Evolutionary conservation across 495 filamentous ascomycete genomes (phyloP).

Genomic region (Penicillium parvum): DNA sequence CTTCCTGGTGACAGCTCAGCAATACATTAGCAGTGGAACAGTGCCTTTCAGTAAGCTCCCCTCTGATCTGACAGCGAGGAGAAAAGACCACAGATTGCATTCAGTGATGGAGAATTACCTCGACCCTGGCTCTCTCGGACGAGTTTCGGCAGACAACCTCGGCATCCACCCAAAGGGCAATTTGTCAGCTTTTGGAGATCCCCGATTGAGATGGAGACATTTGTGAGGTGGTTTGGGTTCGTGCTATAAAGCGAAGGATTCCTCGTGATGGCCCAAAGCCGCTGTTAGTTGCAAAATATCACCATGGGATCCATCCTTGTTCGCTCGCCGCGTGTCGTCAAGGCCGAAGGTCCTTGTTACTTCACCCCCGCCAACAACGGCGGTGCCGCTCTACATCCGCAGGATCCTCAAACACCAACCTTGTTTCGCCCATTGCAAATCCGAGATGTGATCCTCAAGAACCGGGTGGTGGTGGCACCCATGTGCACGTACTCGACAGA

Average conservation of each 20-base stretch:
- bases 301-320: conserved; percentile 19
- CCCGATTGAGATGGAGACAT: too few relatives aligned
- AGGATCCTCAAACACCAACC: conserved; percentile 45
- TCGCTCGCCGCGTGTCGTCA: conserved; percentile 12
- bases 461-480: conserved; percentile 58
- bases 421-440: conserved; percentile 64
- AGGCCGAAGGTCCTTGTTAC: conserved; percentile 37
- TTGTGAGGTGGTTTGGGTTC: too few relatives aligned
- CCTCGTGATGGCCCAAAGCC: background rate
- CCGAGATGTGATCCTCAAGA: conserved; percentile 63
- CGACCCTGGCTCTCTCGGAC: too few relatives aligned
- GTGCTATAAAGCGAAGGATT: background rate
- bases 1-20: too few relatives aligned
- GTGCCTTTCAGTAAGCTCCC: too few relatives aligned
- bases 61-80: too few relatives aligned
- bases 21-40: too few relatives aligned
- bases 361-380: conserved; percentile 57
- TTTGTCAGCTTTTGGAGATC: too few relatives aligned
- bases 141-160: too few relatives aligned
- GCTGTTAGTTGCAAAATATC: background rate
- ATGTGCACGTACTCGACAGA: conserved; percentile 66
- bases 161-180: too few relatives aligned
- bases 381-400: conserved; percentile 45
- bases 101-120: too few relatives aligned
- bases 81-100: too few relatives aligned